Percentiles rank a stretch among this genome's conserved stretches.
phyloP scores from a whole-genome alignment of 2,329 filamentous ascomycete genomes.

The Lachnellula occidentalis region DNA sequence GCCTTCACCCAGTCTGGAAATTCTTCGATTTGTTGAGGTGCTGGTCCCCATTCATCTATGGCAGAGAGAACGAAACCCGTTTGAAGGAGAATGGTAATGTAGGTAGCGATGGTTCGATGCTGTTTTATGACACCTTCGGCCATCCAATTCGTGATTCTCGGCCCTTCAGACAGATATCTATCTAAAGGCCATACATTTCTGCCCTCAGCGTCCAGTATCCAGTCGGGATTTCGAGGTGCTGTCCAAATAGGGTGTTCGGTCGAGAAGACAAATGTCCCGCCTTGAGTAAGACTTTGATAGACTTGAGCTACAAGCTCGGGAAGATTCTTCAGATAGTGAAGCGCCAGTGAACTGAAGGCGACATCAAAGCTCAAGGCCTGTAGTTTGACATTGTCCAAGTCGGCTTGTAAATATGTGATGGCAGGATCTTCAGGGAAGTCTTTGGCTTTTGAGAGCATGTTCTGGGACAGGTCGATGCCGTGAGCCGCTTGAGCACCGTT shows the following conservation, averaged over 20 bases:
- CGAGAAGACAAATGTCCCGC: constrained; percentile 71
- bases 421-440: constrained; percentile 11
- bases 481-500: constrained; percentile 33
- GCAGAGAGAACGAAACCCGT: constrained; percentile 15
- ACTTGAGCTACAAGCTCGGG: constrained; percentile 75
- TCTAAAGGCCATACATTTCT: constrained; percentile 38
- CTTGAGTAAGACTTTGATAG: constrained; percentile 78
- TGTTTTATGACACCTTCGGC: constrained; percentile 40
- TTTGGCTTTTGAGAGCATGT: constrained; percentile 38
- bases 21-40: constrained; percentile 19
- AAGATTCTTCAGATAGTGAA: constrained; percentile 96
- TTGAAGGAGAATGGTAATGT: constrained; percentile 15
- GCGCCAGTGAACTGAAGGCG: constrained; percentile 75
- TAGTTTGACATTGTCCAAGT: constrained; percentile 32
- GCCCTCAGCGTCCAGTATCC: constrained; percentile 30
- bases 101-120: constrained; percentile 37
- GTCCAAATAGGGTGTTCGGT: constrained; percentile 44
- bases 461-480: constrained; percentile 39
- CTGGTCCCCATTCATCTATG: constrained; percentile 19
- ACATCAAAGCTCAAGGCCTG: constrained; percentile 68
- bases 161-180: constrained; percentile 38
- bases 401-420: constrained; percentile 32
- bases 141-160: constrained; percentile 38
- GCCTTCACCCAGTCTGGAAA: constrained; percentile 31
- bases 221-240: constrained; percentile 33